Evolutionary conservation across 1,284 basidiomycete species (phyloP), one percentile per base, ranked within the genome.

Genomic region (Naganishia cerealis): DNA sequence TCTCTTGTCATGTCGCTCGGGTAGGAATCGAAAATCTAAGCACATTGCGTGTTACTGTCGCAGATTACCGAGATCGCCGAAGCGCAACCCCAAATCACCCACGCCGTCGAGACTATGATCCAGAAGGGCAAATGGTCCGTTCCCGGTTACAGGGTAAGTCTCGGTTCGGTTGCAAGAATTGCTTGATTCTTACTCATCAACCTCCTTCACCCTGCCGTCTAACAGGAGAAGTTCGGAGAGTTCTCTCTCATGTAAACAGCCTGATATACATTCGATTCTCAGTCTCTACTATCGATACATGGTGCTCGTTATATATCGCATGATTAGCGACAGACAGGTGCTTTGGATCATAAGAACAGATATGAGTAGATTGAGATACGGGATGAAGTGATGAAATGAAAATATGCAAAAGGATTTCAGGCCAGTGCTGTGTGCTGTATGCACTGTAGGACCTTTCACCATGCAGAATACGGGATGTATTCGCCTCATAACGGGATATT

Each of bases 101-200:
- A 96, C 82, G 88, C 92, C 57, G 92, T 97, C 74, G 93, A 98
- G 84, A 94, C 88, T 76, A 98, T 98, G 94, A 82, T 98, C 77
- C 90, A 91, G 87, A 96, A 99, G 85, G 96, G 96, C 82, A 98
- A 98, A 85, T 99, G 93, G 90, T 91, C 90, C 78, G 92, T 96
- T 68, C 93, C 94, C 76, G 92, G 92, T 86, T 82, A 82, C 80
- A 76, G 77, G 73, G 81, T 81, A 79, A 74, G 86, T 80, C n/a
- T 38, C n/a, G 24, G 13, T 12, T 5, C 13, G 8, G 21, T 50
- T 13, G 15, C 18, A 16, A 16, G 55, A 36, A 54, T 15, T 24
- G 21, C 10, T 36, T n/a, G 12, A 24, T 13, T 69, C 24, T 55
- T 62, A 52, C 57, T 48, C 67, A 65, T 57, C 26, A 29, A 13